A percentile compares a stretch with the other conserved stretches of the same genome.
Evolutionary conservation across 768 basidiomycete species (phyloP).

Genomic region (Hirschioporus abietinus): DNA sequence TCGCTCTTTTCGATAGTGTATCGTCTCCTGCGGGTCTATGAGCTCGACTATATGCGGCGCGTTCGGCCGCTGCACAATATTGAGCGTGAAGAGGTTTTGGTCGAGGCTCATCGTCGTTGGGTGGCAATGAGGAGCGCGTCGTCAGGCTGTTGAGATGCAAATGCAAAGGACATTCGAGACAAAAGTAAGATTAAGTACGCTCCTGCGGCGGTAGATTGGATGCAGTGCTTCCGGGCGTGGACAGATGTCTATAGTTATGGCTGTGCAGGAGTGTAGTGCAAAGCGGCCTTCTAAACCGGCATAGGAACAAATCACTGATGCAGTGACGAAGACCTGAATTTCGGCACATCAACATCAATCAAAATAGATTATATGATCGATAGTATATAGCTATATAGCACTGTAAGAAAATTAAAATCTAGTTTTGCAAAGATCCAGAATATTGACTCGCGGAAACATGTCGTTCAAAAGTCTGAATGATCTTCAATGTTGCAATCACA

Average conservation of each 20-base stretch:
- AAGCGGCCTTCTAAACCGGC: not conserved
- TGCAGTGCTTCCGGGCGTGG: not conserved
- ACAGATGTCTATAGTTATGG: not conserved
- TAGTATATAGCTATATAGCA: too few relatives aligned
- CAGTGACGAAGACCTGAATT: too few relatives aligned
- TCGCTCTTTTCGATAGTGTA: conserved; percentile 71
- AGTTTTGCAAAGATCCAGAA: too few relatives aligned
- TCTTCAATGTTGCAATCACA: too few relatives aligned
- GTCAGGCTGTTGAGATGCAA: not conserved
- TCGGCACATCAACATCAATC: too few relatives aligned
- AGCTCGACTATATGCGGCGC: conserved; percentile 64
- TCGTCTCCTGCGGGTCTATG: conserved; percentile 52
- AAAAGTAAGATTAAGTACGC: not conserved
- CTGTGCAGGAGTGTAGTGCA: not conserved
- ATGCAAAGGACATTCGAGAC: not conserved
- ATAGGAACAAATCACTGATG: not conserved
- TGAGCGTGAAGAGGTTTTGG: conserved; percentile 80
- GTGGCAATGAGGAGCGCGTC: not conserved
- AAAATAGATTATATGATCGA: too few relatives aligned
- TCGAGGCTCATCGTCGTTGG: conserved; percentile 63
- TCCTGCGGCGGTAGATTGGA: not conserved
- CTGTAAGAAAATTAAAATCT: too few relatives aligned
- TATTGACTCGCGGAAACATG: too few relatives aligned
- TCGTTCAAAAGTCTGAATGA: too few relatives aligned
- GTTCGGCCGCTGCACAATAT: conserved; percentile 53